Evolutionary conservation across 495 filamentous ascomycete species (phyloP).

Genomic region (Tuber microsphaerosporum): DNA sequence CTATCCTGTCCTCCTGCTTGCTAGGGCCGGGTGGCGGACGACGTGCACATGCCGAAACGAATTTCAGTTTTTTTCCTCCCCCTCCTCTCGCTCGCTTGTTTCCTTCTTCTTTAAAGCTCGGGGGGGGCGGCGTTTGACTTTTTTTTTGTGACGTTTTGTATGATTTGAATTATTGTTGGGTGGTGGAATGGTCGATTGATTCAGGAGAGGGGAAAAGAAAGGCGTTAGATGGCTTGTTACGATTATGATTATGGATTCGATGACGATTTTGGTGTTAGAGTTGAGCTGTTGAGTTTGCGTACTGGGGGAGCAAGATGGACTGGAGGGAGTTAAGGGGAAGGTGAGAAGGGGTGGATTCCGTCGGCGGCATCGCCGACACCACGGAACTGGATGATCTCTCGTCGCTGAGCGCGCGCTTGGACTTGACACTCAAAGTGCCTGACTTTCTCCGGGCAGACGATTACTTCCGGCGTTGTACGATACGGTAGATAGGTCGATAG

Average conservation of each 20-base stretch:
- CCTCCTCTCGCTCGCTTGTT: background rate
- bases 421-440: background rate
- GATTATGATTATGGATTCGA: background rate
- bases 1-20: background rate
- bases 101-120: background rate
- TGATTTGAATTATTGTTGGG: background rate
- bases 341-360: background rate
- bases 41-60: constrained; percentile 14
- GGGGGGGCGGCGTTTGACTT: background rate
- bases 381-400: background rate
- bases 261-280: background rate
- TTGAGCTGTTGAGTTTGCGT: background rate
- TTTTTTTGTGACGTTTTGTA: background rate
- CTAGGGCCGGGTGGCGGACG: background rate
- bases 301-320: background rate
- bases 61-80: constrained; percentile 1
- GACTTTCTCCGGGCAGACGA: background rate
- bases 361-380: background rate
- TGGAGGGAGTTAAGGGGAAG: background rate
- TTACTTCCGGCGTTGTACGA: background rate
- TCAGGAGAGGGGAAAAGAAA: background rate
- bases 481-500: background rate
- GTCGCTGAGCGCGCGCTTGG: background rate
- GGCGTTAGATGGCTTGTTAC: background rate
- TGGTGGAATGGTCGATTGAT: background rate